Conservation (phyloP, 2,329 filamentous ascomycete genomes). For the Stagonosporopsis chrysanthemi region DNA sequence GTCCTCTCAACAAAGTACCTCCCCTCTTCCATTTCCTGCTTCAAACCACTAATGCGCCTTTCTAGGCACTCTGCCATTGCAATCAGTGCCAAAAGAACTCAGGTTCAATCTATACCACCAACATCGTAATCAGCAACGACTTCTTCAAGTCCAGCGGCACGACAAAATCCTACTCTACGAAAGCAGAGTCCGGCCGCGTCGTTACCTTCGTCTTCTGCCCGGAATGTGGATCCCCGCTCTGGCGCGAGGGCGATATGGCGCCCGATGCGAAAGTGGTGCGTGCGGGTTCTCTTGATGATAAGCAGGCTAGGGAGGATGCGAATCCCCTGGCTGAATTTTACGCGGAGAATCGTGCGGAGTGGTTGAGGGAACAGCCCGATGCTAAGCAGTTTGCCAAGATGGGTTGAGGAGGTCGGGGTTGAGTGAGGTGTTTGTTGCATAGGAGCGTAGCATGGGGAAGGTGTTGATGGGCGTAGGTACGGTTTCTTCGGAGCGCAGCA, state of each 20-base stretch:
- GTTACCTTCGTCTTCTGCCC: constrained; percentile 18
- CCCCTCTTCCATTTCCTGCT: background rate
- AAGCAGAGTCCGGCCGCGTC: constrained; percentile 16
- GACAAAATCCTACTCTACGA: constrained; percentile 16
- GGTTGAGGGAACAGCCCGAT: constrained; percentile 16
- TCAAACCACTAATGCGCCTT: background rate
- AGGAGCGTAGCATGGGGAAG: background rate
- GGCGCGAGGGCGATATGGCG: constrained; percentile 18
- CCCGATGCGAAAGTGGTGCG: constrained; percentile 15
- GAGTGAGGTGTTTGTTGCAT: background rate
- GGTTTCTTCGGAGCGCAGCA: background rate
- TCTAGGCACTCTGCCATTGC: constrained; percentile 16
- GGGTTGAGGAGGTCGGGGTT: background rate
- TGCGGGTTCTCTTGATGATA: constrained; percentile 13
- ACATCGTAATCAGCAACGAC: constrained; percentile 14
- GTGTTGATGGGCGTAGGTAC: background rate
- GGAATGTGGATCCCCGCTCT: constrained; percentile 14
- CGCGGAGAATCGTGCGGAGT: constrained; percentile 15
- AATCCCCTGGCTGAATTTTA: constrained; percentile 11
- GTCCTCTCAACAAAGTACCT: constrained; percentile 9
- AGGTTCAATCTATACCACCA: constrained; percentile 11
- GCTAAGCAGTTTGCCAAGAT: constrained; percentile 18
- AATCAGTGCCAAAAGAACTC: constrained; percentile 18
- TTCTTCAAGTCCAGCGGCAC: constrained; percentile 16
- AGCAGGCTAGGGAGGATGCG: constrained; percentile 11